Base-by-base conservation (phyloP, 2,329 filamentous ascomycete genomes). In the Stagonosporopsis cucurbitacearum region DNA sequence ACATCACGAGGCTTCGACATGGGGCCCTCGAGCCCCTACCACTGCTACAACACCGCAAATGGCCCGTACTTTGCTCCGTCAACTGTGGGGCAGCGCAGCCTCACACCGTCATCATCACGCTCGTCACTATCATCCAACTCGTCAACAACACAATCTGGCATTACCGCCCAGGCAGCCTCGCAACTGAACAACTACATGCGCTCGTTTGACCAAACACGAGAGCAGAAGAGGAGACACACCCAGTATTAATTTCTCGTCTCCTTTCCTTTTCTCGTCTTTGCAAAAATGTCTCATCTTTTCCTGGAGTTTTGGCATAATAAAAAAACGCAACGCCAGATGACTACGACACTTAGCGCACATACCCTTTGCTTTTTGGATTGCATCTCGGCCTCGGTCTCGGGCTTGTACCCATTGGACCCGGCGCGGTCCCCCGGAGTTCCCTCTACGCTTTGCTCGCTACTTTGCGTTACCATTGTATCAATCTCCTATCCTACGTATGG, bases 181-280 rank as follows among this genome's bases (percentile, higher is more conserved):
- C 92, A 96, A 74, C 84, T 97, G 32, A 87, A 88, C 71, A 88
- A 89, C 64, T 97, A 97, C 76, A 90, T 91, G 64, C 90, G 89
- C 71, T 92, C 90, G 2, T 96, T 97, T 73, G 93, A 97, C 76
- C 90, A 92, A 64, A 88, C 89, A 54, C 84, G 90, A 77, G 86
- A 79, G 83, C 68, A 75, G 50, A 79, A 78, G 70, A 75, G 79
- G 65, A 69, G 77, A 66, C 69, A 69, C 59, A 76, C 70, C 12
- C 68, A 69, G 54, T 72, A 71, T 63, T 72, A 61, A 53, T 35
- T 46, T 46, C 9, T 26, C 25, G 4, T 26, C 43, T 33, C 40
- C 12, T 42, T 46, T 47, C 41, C 11, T 36, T 32, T 35, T 54
- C 36, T 43, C 22, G 40, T 40, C 52, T 48, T 49, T 57, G 50